Percentiles rank a stretch among this genome's conserved stretches.
phyloP scores from a whole-genome alignment of 2,329 filamentous ascomycete species.

The Blastomyces silverae region DNA sequence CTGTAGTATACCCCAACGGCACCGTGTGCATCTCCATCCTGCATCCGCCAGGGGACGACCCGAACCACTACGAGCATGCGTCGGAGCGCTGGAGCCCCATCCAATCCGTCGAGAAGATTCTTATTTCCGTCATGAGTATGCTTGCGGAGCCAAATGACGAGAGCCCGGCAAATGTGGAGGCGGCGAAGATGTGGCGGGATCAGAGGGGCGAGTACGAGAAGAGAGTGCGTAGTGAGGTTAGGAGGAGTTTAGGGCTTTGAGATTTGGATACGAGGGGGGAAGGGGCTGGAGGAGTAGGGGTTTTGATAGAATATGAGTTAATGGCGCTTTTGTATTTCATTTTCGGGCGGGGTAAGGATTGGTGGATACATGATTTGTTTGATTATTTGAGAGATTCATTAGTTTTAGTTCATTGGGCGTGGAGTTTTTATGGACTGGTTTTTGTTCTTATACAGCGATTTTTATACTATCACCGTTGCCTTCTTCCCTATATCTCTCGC shows the following conservation, averaged over 20 bases:
- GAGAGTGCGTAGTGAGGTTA: conserved; percentile 74
- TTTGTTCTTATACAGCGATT: conserved; percentile 11
- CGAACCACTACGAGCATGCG: conserved; percentile 86
- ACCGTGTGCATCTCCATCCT: conserved; percentile 95
- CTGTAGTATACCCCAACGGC: conserved; percentile 68
- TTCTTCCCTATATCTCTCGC: neutral
- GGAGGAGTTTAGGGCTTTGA: conserved; percentile 67
- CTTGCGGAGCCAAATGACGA: conserved; percentile 91
- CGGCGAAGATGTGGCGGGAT: conserved; percentile 78
- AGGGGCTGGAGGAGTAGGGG: neutral
- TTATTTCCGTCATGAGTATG: conserved; percentile 87
- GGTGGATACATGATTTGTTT: neutral
- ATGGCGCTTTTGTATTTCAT: neutral
- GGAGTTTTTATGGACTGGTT: conserved; percentile 7
- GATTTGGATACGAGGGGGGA: neutral
- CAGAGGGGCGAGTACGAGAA: conserved; percentile 74
- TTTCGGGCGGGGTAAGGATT: neutral
- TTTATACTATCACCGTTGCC: neutral
- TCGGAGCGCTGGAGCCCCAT: conserved; percentile 91
- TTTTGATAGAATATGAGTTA: neutral
- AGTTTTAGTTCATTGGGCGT: neutral
- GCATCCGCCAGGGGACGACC: conserved; percentile 88
- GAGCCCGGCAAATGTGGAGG: conserved; percentile 90
- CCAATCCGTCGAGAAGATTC: conserved; percentile 88
- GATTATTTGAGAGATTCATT: conserved; percentile 19